Evolutionary conservation across 2,329 filamentous ascomycete genomes (phyloP).

Genomic region (Parafenestella ontariensis): DNA sequence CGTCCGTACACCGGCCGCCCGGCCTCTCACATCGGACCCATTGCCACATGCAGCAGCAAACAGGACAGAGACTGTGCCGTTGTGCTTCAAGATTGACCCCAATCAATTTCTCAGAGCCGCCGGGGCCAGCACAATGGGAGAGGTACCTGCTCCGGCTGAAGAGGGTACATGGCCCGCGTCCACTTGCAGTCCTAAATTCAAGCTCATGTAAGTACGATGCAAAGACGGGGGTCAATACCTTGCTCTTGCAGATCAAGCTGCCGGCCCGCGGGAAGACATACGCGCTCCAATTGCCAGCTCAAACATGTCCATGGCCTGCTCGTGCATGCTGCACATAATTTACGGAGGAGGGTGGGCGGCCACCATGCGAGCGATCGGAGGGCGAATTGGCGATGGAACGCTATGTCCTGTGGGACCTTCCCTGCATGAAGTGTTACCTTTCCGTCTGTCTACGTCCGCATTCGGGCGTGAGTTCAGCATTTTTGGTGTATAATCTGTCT

Average conservation of each 20-base stretch:
- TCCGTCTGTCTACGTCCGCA: constrained; percentile 9
- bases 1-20: constrained; percentile 22
- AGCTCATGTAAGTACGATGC: constrained; percentile 34
- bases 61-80: constrained; percentile 19
- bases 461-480: constrained; percentile 12
- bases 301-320: constrained; percentile 32
- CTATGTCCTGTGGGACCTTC: constrained; percentile 23
- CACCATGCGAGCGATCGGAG: constrained; percentile 40
- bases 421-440: constrained; percentile 26
- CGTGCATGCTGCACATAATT: constrained; percentile 37
- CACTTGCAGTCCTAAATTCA: constrained; percentile 40
- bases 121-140: constrained; percentile 26
- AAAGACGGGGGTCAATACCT: constrained; percentile 41
- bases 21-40: constrained; percentile 28
- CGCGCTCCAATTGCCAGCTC: constrained; percentile 37
- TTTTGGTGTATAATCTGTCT: not conserved
- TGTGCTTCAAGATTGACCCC: constrained; percentile 33
- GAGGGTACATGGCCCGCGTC: constrained; percentile 40
- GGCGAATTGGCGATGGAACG: constrained; percentile 19
- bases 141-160: constrained; percentile 48
- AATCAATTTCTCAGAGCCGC: constrained; percentile 42
- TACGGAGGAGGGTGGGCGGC: constrained; percentile 31
- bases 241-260: constrained; percentile 47
- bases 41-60: constrained; percentile 33
- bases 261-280: constrained; percentile 42